Conservation (phyloP, 164 flowering plant genomes). For the Taxillus chinensis region DNA sequence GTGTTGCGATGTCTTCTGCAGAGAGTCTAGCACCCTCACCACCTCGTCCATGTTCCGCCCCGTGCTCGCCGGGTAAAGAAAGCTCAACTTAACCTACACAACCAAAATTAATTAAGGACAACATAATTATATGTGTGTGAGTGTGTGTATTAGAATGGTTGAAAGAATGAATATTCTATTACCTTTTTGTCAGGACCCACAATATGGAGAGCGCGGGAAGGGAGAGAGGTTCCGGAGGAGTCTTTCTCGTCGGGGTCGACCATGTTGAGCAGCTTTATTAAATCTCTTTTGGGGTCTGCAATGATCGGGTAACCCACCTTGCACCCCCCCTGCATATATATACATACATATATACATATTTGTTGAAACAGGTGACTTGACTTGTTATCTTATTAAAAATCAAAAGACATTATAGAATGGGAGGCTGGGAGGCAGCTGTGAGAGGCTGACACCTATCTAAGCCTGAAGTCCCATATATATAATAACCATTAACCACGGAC, state of each 20-base stretch:
- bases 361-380: too few species aligned
- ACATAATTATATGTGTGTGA: too few species aligned
- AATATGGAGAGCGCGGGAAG: conserved; percentile 75
- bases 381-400: too few species aligned
- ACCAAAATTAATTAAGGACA: neutral
- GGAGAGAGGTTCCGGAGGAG: conserved; percentile 33
- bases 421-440: too few species aligned
- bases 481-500: too few species aligned
- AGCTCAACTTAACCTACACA: conserved; percentile 61
- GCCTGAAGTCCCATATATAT: too few species aligned
- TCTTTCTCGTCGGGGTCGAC: conserved; percentile 83
- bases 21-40: conserved; percentile 68
- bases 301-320: conserved; percentile 67
- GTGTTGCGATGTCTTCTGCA: conserved; percentile 48
- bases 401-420: too few species aligned
- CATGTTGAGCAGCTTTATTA: conserved; percentile 75
- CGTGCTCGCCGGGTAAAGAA: conserved; percentile 66
- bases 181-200: conserved; percentile 73
- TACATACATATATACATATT: too few species aligned
- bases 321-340: conserved; percentile 38
- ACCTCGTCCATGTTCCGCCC: conserved; percentile 91
- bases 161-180: too few species aligned
- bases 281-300: conserved; percentile 54
- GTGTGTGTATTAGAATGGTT: too few species aligned
- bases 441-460: too few species aligned